Evolutionary conservation across 2,329 filamentous ascomycete species (phyloP).

Genomic region (Trichoderma koningii): DNA sequence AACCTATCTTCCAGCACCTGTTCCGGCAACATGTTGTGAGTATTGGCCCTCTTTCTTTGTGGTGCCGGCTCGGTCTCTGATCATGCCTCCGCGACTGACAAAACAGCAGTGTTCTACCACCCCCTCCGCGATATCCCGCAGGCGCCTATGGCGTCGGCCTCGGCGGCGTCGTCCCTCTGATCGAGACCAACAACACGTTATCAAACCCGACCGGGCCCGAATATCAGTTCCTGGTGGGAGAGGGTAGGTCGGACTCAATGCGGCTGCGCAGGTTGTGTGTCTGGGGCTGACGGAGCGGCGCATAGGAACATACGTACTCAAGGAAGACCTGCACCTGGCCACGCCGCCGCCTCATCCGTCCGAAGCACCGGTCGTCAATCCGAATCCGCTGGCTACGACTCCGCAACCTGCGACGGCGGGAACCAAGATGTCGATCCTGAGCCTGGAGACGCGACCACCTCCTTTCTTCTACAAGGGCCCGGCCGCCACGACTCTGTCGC

Average conservation of each 20-base stretch:
- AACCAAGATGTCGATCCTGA: conserved; percentile 79
- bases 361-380: conserved; percentile 81
- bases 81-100: conserved; percentile 26
- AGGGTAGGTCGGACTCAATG: conserved; percentile 60
- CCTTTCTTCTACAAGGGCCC: conserved; percentile 58
- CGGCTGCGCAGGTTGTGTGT: not conserved
- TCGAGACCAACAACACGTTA: conserved; percentile 93
- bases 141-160: conserved; percentile 71
- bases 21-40: conserved; percentile 35
- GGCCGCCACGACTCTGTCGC: conserved; percentile 53
- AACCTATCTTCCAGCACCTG: not conserved
- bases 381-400: conserved; percentile 86
- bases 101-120: conserved; percentile 71
- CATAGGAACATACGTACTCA: conserved; percentile 81
- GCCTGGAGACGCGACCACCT: conserved; percentile 64
- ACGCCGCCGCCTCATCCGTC: conserved; percentile 95
- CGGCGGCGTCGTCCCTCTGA: conserved; percentile 69
- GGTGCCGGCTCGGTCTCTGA: not conserved
- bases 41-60: conserved; percentile 10
- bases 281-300: conserved; percentile 26
- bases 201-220: conserved; percentile 78
- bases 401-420: conserved; percentile 82
- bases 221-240: conserved; percentile 87
- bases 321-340: conserved; percentile 88
- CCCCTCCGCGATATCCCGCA: conserved; percentile 80